Evolutionary conservation across 495 filamentous ascomycete genomes (phyloP).

Genomic region (Aspergillus ostianus): DNA sequence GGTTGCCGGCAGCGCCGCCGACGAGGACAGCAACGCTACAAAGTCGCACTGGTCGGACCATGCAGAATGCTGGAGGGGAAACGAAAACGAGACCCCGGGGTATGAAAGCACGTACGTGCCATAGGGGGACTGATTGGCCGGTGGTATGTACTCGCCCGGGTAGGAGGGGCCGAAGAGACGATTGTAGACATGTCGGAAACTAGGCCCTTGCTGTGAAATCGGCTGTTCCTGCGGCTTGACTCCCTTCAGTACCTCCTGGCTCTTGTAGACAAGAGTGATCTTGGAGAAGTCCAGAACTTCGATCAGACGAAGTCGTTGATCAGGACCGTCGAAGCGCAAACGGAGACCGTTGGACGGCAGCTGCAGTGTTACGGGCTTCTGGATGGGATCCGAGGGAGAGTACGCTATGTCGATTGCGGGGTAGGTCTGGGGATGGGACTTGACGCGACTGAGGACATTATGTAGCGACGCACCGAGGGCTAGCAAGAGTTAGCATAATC

Average conservation of each 20-base stretch:
- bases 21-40: constrained; percentile 78
- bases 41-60: constrained; percentile 83
- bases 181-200: constrained; percentile 89
- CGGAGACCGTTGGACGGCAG: constrained; percentile 85
- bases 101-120: constrained; percentile 86
- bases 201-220: constrained; percentile 59
- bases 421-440: constrained; percentile 77
- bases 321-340: constrained; percentile 87
- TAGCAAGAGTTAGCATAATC: constrained; percentile 38
- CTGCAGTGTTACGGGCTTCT: constrained; percentile 65
- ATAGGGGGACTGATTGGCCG: constrained; percentile 48
- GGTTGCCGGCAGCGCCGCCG: constrained; percentile 67
- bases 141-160: constrained; percentile 82
- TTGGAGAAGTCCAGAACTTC: constrained; percentile 92
- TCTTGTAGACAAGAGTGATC: constrained; percentile 76
- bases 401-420: constrained; percentile 81
- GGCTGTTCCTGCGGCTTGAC: constrained; percentile 43
- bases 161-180: constrained; percentile 88
- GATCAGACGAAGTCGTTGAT: constrained; percentile 86
- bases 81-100: constrained; percentile 88
- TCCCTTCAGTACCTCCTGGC: constrained; percentile 75
- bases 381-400: constrained; percentile 65
- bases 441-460: constrained; percentile 79
- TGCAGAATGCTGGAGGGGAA: constrained; percentile 71
- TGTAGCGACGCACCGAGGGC: constrained; percentile 88